Conservation (phyloP, 331 rosid genomes). For the Malus hybrid region DNA sequence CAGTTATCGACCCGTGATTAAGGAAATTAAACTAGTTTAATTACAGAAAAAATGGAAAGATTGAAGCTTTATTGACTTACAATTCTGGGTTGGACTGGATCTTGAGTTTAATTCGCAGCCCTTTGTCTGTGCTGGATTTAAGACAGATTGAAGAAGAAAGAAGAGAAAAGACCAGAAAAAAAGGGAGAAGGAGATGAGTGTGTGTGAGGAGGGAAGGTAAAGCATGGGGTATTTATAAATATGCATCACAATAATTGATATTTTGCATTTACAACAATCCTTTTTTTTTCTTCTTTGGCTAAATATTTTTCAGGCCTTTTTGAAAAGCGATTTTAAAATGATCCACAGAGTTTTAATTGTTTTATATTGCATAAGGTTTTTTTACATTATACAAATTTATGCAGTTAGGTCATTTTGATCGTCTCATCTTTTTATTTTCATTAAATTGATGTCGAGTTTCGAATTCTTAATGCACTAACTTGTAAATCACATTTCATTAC, state of each 20-base stretch:
- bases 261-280: not conserved
- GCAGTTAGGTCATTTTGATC: not conserved
- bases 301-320: not conserved
- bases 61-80: not conserved
- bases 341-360: too few relatives aligned
- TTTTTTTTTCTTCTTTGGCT: not conserved
- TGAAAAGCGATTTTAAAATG: not conserved
- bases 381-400: too few relatives aligned
- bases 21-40: not conserved
- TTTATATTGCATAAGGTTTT: too few relatives aligned
- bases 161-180: not conserved
- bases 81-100: slow-evolving; percentile 2
- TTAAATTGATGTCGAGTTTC: too few relatives aligned
- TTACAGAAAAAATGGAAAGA: not conserved
- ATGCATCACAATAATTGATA: not conserved
- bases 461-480: too few relatives aligned
- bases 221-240: slow-evolving; percentile 17
- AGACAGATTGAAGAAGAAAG: not conserved
- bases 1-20: not conserved
- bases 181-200: not conserved
- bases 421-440: not conserved
- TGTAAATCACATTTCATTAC: not conserved
- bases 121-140: not conserved
- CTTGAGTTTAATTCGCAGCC: slow-evolving; percentile 7
- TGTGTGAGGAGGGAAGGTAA: slow-evolving; percentile 1